A percentile compares a stretch with the other conserved stretches of the same genome.
These are phyloP conservation scores for Euphorbia lathyris DNA, from an alignment of 345 rosid genomes.

Conservation along the genomic window DNA sequence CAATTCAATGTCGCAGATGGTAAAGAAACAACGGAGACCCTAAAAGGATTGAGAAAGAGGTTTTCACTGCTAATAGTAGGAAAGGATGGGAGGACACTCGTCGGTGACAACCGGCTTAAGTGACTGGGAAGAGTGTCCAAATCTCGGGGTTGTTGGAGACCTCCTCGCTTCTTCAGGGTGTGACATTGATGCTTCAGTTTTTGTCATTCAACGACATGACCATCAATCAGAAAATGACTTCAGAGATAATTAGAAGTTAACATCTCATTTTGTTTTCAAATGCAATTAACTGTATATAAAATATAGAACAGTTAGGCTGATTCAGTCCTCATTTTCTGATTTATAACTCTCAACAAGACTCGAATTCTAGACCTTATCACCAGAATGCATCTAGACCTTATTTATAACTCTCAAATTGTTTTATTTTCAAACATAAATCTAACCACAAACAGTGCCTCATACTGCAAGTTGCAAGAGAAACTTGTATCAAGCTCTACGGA, in stretches of 20 bases:
- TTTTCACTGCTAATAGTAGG: constrained; percentile 33
- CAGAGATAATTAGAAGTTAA: not conserved
- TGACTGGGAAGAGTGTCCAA: constrained; percentile 8
- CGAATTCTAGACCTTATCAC: too few relatives aligned
- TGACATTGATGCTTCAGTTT: constrained; percentile 50
- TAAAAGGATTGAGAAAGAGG: too few relatives aligned
- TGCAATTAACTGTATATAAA: not conserved
- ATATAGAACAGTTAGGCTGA: too few relatives aligned
- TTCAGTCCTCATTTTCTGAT: too few relatives aligned
- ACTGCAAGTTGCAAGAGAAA: not conserved
- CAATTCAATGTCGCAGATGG: not conserved
- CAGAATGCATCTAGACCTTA: too few relatives aligned
- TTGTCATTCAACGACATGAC: constrained; percentile 71
- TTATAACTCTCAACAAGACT: too few relatives aligned
- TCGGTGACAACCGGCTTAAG: constrained; percentile 26
- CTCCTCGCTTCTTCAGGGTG: constrained; percentile 57
- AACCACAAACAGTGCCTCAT: too few relatives aligned
- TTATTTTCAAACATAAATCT: too few relatives aligned
- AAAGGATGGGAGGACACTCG: constrained; percentile 41
- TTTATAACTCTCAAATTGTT: too few relatives aligned
- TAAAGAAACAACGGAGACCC: too few relatives aligned
- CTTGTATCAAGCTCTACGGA: not conserved
- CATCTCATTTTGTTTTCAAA: not conserved
- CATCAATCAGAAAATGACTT: constrained; percentile 25
- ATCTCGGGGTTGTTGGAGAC: constrained; percentile 65